phyloP scores from a whole-genome alignment of 176 grass and related monocot genomes.

The Carex kokanica region DNA sequence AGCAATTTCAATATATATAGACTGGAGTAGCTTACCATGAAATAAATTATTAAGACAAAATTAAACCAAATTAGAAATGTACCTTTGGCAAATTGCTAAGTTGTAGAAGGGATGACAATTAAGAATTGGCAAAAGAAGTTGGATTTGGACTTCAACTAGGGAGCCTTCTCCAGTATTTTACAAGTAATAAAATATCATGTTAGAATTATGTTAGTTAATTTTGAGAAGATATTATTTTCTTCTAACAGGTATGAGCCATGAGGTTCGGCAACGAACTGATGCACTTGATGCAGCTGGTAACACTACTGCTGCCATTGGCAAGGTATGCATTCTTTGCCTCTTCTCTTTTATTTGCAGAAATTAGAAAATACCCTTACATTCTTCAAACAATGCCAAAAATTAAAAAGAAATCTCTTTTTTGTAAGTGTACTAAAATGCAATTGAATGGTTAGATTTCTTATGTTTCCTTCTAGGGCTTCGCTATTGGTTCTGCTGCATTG shows the following conservation, averaged over 20 bases:
- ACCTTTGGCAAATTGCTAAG: neutral
- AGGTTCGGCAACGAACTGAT: slow-evolving; percentile 43
- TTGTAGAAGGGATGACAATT: neutral
- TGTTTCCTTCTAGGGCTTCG: slow-evolving; percentile 45
- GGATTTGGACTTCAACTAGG: neutral
- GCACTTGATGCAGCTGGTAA: slow-evolving; percentile 82
- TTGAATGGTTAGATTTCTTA: neutral
- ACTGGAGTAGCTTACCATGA: neutral
- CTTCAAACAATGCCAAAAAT: slow-evolving; percentile 6
- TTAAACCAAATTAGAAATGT: neutral
- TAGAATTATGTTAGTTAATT: neutral
- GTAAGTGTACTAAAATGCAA: neutral
- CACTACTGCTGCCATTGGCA: slow-evolving; percentile 79
- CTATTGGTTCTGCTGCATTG: slow-evolving; percentile 77
- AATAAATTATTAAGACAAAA: neutral
- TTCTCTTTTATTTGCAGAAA: neutral
- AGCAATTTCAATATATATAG: neutral
- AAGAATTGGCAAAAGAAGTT: neutral
- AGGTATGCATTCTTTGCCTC: slow-evolving; percentile 30
- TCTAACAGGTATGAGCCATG: slow-evolving; percentile 29
- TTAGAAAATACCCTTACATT: neutral
- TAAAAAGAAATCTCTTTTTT: neutral
- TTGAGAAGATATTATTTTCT: neutral
- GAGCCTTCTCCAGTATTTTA: neutral
- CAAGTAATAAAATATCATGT: neutral